Percentiles rank a stretch among this genome's conserved stretches.
Evolutionary conservation across 78 protist species (phyloP).

Genomic region (Monocercomonoides exilis): DNA sequence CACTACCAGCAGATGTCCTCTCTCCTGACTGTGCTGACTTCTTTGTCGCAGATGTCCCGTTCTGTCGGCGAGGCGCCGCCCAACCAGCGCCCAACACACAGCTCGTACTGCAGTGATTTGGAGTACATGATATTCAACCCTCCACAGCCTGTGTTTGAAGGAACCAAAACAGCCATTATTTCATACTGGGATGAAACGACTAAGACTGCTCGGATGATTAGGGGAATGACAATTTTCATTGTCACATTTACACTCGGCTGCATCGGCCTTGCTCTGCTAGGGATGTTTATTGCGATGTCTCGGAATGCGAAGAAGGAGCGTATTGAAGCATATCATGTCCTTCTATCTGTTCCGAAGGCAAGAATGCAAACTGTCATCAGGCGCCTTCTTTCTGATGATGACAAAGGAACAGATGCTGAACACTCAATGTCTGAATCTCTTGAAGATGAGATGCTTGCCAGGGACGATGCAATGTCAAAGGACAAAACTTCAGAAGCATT

Average conservation of each 20-base stretch:
- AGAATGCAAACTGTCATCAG: background rate
- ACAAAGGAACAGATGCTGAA: background rate
- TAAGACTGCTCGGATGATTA: background rate
- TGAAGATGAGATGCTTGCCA: too few relatives aligned
- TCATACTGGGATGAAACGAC: background rate
- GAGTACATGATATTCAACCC: background rate
- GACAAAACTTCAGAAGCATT: too few relatives aligned
- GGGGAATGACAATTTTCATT: background rate
- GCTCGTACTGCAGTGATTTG: too few relatives aligned
- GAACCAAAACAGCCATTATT: background rate
- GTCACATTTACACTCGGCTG: background rate
- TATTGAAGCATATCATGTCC: background rate
- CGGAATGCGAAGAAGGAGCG: background rate
- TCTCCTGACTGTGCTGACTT: too few relatives aligned
- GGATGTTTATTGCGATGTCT: background rate
- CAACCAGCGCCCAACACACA: too few relatives aligned
- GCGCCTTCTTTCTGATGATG: background rate
- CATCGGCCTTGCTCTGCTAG: background rate
- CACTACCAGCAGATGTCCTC: too few relatives aligned
- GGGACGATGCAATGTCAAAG: too few relatives aligned
- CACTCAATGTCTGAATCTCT: too few relatives aligned
- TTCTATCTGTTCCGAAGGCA: background rate
- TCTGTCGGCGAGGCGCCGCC: too few relatives aligned
- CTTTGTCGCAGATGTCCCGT: too few relatives aligned
- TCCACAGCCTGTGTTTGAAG: background rate